Evolutionary conservation across 2,329 filamentous ascomycete genomes (phyloP).

Genomic region (Xylaria sp.): DNA sequence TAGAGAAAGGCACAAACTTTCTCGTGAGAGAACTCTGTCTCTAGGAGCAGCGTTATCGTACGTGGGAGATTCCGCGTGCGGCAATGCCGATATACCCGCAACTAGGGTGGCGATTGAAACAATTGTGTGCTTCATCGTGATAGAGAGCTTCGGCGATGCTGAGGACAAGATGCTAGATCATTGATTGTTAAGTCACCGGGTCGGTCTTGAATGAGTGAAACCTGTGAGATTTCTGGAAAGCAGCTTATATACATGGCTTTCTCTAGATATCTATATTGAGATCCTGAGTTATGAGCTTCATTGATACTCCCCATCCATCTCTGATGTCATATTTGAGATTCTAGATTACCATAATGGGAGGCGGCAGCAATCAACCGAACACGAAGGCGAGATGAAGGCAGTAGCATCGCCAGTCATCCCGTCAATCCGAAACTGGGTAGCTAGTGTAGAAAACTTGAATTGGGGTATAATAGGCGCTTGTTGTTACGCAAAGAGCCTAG

Average conservation of each 20-base stretch:
- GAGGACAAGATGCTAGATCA: background rate
- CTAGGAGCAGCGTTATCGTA: too few relatives aligned
- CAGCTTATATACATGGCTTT: conserved; percentile 8
- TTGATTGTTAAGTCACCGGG: background rate
- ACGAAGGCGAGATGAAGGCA: background rate
- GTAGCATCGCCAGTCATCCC: background rate
- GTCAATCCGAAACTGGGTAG: conserved; percentile 19
- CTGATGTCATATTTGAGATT: conserved; percentile 29
- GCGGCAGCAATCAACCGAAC: conserved; percentile 5
- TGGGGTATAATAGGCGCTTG: too few relatives aligned
- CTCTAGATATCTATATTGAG: background rate
- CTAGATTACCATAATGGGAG: conserved; percentile 7
- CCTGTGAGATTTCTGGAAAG: background rate
- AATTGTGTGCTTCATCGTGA: conserved; percentile 32
- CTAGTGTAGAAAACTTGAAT: background rate
- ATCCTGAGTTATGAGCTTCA: background rate
- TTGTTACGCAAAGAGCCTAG: too few relatives aligned
- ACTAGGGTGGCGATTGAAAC: conserved; percentile 17
- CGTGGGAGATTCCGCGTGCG: background rate
- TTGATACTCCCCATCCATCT: background rate
- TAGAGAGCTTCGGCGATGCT: background rate
- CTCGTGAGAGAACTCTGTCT: too few relatives aligned
- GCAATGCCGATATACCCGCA: conserved; percentile 22
- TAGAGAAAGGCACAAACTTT: too few relatives aligned
- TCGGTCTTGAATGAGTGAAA: background rate